These are phyloP conservation scores for Bryoerythrophyllum caledonicum DNA, from an alignment of 225 moss, liverwort and hornwort genomes.

Conservation along the genomic window DNA sequence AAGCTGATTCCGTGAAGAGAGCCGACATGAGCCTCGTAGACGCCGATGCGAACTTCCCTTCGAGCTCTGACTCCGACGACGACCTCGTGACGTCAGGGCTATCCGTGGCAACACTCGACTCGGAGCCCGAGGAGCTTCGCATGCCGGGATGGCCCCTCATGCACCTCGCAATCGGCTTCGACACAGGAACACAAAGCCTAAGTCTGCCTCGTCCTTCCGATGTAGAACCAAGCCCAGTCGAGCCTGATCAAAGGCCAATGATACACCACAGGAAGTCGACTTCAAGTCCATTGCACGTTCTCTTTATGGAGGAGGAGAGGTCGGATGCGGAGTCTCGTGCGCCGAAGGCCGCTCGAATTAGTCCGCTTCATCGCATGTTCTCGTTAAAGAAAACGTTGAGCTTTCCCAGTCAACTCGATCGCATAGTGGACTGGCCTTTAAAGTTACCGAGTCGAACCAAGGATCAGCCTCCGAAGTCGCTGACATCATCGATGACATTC, in stretches of 20 bases:
- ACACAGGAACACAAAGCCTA: background rate
- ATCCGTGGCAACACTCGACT: background rate
- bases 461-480: conserved; percentile 8
- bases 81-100: background rate
- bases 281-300: background rate
- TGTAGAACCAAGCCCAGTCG: background rate
- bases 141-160: conserved; percentile 41
- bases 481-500: background rate
- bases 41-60: background rate
- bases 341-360: conserved; percentile 19
- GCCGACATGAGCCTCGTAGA: conserved; percentile 24
- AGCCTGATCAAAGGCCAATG: conserved; percentile 8
- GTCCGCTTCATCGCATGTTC: conserved; percentile 24
- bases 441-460: conserved; percentile 19
- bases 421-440: conserved; percentile 35
- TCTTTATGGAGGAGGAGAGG: conserved; percentile 2
- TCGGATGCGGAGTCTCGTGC: background rate
- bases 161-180: conserved; percentile 27
- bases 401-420: conserved; percentile 10
- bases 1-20: conserved; percentile 2
- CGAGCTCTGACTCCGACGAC: background rate
- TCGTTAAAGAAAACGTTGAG: background rate
- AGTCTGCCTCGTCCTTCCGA: background rate
- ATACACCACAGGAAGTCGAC: background rate
- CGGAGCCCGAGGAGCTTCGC: conserved; percentile 12